Conservation (phyloP, 2,329 filamentous ascomycete species). For the Monosporascus ibericus region DNA sequence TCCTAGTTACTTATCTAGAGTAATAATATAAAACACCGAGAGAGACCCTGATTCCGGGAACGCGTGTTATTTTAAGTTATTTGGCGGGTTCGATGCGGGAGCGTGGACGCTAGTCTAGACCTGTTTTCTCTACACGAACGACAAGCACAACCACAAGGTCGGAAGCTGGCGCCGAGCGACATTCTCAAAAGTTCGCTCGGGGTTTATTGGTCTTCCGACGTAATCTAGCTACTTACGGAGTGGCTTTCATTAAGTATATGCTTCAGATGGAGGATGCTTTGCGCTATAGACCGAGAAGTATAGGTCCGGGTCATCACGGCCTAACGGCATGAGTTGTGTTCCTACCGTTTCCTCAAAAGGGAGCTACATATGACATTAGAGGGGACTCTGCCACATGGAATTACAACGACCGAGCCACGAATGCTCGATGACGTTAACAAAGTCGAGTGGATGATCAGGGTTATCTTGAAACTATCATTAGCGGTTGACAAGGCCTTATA, state of each 20-base stretch:
- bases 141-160: neutral
- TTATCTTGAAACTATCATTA: slow-evolving; percentile 10
- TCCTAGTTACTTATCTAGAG: neutral
- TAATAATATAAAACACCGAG: neutral
- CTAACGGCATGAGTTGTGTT: too few relatives aligned
- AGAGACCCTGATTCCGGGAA: neutral
- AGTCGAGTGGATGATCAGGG: neutral
- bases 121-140: neutral
- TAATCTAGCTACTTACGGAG: too few relatives aligned
- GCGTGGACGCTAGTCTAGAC: neutral
- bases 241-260: too few relatives aligned
- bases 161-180: neutral
- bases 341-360: too few relatives aligned
- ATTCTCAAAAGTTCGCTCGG: too few relatives aligned
- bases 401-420: neutral
- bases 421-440: neutral
- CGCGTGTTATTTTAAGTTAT: neutral
- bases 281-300: too few relatives aligned
- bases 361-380: too few relatives aligned
- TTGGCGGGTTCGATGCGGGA: neutral
- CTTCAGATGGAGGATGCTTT: too few relatives aligned
- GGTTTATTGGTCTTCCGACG: too few relatives aligned
- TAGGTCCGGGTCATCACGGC: too few relatives aligned
- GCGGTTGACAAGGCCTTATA: neutral
- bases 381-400: too few relatives aligned